Evolutionary conservation across 148 eudicot genomes (phyloP), one percentile per base, ranked within the genome.

Genomic region (Cornus suecica): DNA sequence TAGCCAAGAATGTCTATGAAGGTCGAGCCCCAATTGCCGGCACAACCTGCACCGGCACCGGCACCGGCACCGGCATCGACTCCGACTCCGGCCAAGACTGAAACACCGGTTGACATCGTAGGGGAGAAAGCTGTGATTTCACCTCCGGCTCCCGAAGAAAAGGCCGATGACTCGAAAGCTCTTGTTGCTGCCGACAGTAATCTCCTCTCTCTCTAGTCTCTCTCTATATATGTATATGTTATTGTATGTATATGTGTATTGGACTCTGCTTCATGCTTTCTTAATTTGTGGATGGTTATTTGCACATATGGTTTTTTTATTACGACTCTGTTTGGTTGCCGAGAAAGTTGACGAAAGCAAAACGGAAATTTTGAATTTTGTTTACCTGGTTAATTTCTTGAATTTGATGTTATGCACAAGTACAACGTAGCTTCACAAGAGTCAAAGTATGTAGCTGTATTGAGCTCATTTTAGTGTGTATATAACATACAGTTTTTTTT

Each of bases 91-190:
- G 30, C 54, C 18, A 48, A 3, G 51, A 68, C 8, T 26, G 73
- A 68, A 18, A 23, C 69, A 3, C 79, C 79, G 23, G n/a, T 22
- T 10, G 63, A 68, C 58, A 75, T 31, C 30, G 73, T 37, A 22
- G 62, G 71, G 74, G 75, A 77, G 70, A 77, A 77, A 63, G 61
- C 80, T 8, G 51, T 64, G 25, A 6, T 76, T 56, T 56, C 73
- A 52, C 58, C 24, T 11, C 58, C 79, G 8, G 54, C 24, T 11
- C 58, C 79, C 16, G 54, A 41, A 6, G 34, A 26, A 37, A 74
- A 74, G 69, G n/a, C 26, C 61, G 77, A 74, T 5, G 41, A 65
- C 1, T 65, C 69, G 28, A 65, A 73, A 65, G 77, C 77, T 64
- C 37, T 29, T 41, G 69, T 25, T 27, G 61, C 20, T 29, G 37